Percentiles rank a stretch among this genome's conserved stretches.
phyloP scores from a whole-genome alignment of 345 rosid genomes.

The Cardamine chenopodiifolia region DNA sequence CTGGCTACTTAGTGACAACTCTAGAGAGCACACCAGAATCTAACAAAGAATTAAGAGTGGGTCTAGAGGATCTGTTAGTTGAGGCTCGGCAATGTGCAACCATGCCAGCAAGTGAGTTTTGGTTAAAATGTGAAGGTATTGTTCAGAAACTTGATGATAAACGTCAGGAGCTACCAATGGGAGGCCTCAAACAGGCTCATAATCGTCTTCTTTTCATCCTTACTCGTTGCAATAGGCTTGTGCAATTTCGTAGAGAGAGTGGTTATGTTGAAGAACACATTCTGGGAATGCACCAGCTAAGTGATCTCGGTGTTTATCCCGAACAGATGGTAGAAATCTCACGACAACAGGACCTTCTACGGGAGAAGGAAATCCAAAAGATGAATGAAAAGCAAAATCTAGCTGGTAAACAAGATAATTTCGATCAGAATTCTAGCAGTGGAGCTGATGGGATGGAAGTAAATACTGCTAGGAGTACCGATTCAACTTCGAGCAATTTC shows the following conservation, averaged over 20 bases:
- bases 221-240: conserved; percentile 91
- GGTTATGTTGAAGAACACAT: conserved; percentile 80
- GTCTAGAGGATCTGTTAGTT: conserved; percentile 84
- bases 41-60: conserved; percentile 71
- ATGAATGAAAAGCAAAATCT: conserved; percentile 43
- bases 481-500: conserved; percentile 75
- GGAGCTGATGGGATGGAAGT: conserved; percentile 54
- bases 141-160: conserved; percentile 86
- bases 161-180: conserved; percentile 92
- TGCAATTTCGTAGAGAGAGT: conserved; percentile 92
- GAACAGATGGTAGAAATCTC: conserved; percentile 67
- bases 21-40: conserved; percentile 66
- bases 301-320: conserved; percentile 94
- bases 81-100: conserved; percentile 74
- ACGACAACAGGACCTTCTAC: conserved; percentile 56
- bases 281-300: conserved; percentile 77
- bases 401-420: conserved; percentile 45
- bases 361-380: conserved; percentile 48
- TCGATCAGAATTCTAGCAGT: conserved; percentile 42
- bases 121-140: conserved; percentile 85
- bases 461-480: conserved; percentile 69
- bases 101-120: conserved; percentile 83
- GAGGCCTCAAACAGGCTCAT: conserved; percentile 86
- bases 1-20: conserved; percentile 81
- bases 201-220: conserved; percentile 92